Conservation (phyloP, 2,329 filamentous ascomycete genomes). For the Emergomyces orientalis region DNA sequence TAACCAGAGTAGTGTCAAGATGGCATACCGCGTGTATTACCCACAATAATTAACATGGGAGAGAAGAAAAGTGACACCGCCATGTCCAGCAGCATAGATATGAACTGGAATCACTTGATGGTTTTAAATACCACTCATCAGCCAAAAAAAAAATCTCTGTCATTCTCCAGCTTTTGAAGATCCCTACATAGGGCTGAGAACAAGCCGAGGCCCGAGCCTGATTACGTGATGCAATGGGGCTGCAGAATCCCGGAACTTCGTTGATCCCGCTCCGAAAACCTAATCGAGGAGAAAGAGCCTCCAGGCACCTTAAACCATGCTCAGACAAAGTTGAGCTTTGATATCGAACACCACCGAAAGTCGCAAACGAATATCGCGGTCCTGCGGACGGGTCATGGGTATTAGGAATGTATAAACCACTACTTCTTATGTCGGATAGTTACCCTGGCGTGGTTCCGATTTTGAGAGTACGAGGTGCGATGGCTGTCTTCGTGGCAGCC, state of each 20-base stretch:
- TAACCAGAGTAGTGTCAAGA: too few species aligned
- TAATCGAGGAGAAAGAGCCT: not conserved
- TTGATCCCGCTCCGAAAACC: not conserved
- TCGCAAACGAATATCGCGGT: not conserved
- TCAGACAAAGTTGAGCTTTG: not conserved
- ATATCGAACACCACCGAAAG: not conserved
- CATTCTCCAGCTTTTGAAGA: not conserved
- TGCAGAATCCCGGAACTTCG: not conserved
- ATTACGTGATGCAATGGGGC: not conserved
- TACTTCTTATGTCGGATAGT: slow-evolving; percentile 38
- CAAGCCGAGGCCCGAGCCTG: not conserved
- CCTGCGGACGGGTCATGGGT: slow-evolving; percentile 21
- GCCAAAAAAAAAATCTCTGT: too few species aligned
- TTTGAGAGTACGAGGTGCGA: slow-evolving; percentile 41
- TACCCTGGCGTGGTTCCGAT: slow-evolving; percentile 39
- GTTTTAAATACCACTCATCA: not conserved
- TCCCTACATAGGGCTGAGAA: not conserved
- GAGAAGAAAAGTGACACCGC: not conserved
- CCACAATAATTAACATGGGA: not conserved
- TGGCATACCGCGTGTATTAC: not conserved
- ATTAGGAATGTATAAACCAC: slow-evolving; percentile 39
- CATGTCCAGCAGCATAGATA: not conserved
- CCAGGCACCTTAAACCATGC: not conserved
- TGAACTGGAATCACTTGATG: not conserved
- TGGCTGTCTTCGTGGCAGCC: slow-evolving; percentile 40